These are phyloP conservation scores for Fagopyrum tataricum DNA, from an alignment of 148 eudicot genomes.

Conservation along the genomic window DNA sequence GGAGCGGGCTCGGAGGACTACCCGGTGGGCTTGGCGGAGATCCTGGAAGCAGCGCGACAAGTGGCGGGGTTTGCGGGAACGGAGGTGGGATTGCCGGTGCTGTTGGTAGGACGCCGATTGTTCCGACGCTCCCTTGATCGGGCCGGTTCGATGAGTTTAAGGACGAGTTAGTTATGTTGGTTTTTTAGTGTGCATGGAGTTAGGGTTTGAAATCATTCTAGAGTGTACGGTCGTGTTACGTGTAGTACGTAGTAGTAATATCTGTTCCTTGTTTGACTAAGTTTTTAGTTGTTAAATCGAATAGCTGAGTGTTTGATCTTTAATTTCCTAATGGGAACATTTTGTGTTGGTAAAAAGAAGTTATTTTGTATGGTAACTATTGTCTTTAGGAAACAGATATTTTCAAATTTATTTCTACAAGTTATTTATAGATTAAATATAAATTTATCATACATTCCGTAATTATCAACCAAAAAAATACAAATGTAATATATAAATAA, in stretches of 20 bases:
- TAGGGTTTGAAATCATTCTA: neutral
- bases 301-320: too few species aligned
- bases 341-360: too few species aligned
- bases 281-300: too few species aligned
- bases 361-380: too few species aligned
- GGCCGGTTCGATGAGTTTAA: neutral
- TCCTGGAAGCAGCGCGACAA: neutral
- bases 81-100: neutral
- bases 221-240: neutral
- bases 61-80: neutral
- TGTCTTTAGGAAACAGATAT: too few species aligned
- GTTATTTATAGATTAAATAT: too few species aligned
- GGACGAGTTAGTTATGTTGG: neutral
- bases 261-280: neutral
- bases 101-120: constrained; percentile 6
- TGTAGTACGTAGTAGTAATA: neutral
- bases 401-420: too few species aligned
- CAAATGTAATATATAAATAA: too few species aligned
- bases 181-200: neutral
- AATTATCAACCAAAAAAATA: too few species aligned
- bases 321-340: too few species aligned
- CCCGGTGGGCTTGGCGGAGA: constrained; percentile 3
- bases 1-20: neutral
- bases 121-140: neutral
- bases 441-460: too few species aligned